Evolutionary conservation across 495 filamentous ascomycete species (phyloP), one percentile per base, ranked within the genome.

Genomic region (Neurospora sp.): DNA sequence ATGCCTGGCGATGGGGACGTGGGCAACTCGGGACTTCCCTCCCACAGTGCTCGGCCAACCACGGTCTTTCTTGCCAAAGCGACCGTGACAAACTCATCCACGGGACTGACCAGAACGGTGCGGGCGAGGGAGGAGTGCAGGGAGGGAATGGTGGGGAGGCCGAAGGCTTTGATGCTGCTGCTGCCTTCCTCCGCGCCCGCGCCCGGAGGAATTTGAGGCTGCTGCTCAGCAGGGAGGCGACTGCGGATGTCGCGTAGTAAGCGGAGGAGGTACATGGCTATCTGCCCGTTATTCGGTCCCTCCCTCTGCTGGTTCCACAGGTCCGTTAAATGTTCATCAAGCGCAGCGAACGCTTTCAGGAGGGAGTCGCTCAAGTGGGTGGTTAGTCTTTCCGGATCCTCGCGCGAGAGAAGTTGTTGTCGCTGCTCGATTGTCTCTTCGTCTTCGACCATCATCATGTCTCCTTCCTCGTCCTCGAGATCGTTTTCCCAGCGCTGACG

Each of bases 1-100:
- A 89, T 87, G 38, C 86, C 85, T 0, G 93, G 89, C 1, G 94
- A 94, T 0, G 94, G 94, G 74, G 94, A 93, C n/a, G 90, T 84
- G 1, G 96, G 96, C 37, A 97, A 77, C 41, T 87, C 85, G 0
- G 93, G 94, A 22, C 91, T 40, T 18, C 69, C 70, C 76, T 96
- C 93, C 93, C 93, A 97, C 1, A 97, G 85, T 1, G 85, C 84
- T 73, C 87, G 82, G 20, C 89, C 85, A 0, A 75, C 77, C 10
- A 86, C 82, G 27, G 75, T 82, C 75, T 81, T 86, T 66, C 82
- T 78, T 40, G 76, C 77, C 18, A 83, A 70, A 0, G 81, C 79
- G 27, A 75, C 77, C 1, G 80, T 80, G 6, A 75, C 76, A 53
- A 87, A 84, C 31, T 80, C 79, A 38, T 85, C 81, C 2, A 87